These are phyloP conservation scores for Colletotrichum noveboracense DNA, from an alignment of 2,329 filamentous ascomycete species.

Conservation along the genomic window DNA sequence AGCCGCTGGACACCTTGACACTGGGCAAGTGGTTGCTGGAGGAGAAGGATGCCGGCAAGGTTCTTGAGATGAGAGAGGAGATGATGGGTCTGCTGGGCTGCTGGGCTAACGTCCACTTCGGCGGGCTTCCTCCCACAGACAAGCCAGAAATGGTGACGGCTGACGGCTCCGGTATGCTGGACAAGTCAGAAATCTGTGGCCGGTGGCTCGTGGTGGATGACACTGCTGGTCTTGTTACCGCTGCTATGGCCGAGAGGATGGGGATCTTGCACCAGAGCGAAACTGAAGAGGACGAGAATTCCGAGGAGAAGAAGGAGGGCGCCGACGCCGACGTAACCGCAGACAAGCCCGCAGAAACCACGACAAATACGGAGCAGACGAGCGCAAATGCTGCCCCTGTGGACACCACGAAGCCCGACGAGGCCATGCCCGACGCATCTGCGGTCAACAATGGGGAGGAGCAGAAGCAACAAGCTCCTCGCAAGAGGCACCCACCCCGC, in stretches of 20 bases:
- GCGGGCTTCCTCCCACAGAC: slow-evolving; percentile 42
- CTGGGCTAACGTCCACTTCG: slow-evolving; percentile 88
- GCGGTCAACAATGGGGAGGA: neutral
- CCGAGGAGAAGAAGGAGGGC: slow-evolving; percentile 26
- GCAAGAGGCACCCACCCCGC: neutral
- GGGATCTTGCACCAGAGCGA: slow-evolving; percentile 69
- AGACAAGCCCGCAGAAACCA: neutral
- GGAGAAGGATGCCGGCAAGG: slow-evolving; percentile 39
- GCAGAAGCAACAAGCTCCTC: neutral
- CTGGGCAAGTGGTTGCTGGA: slow-evolving; percentile 79
- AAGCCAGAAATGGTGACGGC: slow-evolving; percentile 15
- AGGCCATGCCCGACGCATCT: neutral
- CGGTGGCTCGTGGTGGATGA: slow-evolving; percentile 88
- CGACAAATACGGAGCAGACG: neutral
- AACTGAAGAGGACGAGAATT: slow-evolving; percentile 31
- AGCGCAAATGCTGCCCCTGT: neutral
- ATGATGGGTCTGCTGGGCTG: slow-evolving; percentile 73
- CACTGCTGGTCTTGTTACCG: slow-evolving; percentile 81
- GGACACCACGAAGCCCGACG: neutral
- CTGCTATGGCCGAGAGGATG: slow-evolving; percentile 88
- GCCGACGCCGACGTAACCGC: slow-evolving; percentile 7
- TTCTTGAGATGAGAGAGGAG: slow-evolving; percentile 39
- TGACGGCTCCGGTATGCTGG: slow-evolving; percentile 72
- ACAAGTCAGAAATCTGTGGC: slow-evolving; percentile 53
- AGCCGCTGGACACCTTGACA: slow-evolving; percentile 81